A percentile compares a stretch with the other conserved stretches of the same genome.
Conservation (phyloP, 2,329 filamentous ascomycete species). For the Endoconidiophora laricicola region DNA sequence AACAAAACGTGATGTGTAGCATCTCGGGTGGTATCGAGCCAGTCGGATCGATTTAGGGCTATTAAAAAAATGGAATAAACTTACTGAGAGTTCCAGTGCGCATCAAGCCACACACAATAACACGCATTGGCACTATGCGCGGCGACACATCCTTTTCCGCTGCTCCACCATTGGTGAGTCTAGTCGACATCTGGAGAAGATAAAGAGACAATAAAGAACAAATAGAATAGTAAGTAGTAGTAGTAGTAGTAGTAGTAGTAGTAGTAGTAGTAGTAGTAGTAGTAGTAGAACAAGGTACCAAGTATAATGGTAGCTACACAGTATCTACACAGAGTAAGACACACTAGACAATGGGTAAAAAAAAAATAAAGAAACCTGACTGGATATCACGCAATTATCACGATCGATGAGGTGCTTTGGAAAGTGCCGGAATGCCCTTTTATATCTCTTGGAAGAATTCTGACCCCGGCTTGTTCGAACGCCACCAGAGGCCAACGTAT, state of each 20-base stretch:
- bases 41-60: background rate
- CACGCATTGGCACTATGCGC: slow-evolving; percentile 23
- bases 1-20: no score
- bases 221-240: background rate
- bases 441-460: background rate
- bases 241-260: background rate
- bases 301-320: background rate
- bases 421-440: slow-evolving; percentile 1
- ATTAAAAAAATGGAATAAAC: slow-evolving; percentile 18
- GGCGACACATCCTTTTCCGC: slow-evolving; percentile 11
- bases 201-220: background rate
- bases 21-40: no score
- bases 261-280: background rate
- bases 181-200: slow-evolving; percentile 2
- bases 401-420: slow-evolving; percentile 2
- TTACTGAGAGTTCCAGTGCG: slow-evolving; percentile 25
- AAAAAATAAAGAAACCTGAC: no score
- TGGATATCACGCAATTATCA: slow-evolving; percentile 4
- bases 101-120: slow-evolving; percentile 25
- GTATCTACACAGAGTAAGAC: background rate
- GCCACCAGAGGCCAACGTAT: no score
- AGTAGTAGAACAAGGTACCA: background rate
- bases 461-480: no score
- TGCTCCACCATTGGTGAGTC: slow-evolving; percentile 9
- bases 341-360: background rate